Conservation (phyloP, 192 early-diverging fungal genomes). For the Phlyctochytrium planicorne region DNA sequence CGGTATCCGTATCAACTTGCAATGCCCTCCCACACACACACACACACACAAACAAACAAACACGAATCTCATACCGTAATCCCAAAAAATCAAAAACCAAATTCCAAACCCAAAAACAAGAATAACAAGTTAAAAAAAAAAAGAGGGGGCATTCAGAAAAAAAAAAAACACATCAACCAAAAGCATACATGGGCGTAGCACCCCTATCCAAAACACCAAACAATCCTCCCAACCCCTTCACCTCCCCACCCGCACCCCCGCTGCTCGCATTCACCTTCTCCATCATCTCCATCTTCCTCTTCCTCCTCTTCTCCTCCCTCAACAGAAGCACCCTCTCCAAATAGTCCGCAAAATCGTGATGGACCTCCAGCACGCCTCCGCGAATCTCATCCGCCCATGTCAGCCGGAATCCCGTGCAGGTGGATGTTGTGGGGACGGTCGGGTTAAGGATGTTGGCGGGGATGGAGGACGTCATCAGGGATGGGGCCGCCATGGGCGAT, state of each 20-base stretch:
- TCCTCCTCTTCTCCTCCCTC: conserved; percentile 4
- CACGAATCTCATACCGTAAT: no score
- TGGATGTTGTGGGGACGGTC: neutral
- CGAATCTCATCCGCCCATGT: neutral
- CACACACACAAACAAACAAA: no score
- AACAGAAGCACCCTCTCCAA: neutral
- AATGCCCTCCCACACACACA: no score
- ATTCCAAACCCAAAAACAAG: no score
- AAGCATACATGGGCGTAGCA: neutral
- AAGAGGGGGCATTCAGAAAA: no score
- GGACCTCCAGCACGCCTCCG: neutral
- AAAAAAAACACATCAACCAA: no score
- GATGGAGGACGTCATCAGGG: neutral
- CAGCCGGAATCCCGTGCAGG: neutral
- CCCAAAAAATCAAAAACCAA: no score
- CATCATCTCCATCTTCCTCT: neutral
- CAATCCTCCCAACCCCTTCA: neutral
- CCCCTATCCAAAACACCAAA: neutral
- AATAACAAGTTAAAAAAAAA: no score
- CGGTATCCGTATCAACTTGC: no score
- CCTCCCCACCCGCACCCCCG: neutral
- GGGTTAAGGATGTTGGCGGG: neutral
- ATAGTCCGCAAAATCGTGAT: conserved; percentile 1
- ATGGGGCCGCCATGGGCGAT: no score
- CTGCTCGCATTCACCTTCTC: no score